These are phyloP conservation scores for Saccharomycopsis lassenensis DNA, from an alignment of 805 yeast genomes.

Conservation along the genomic window DNA sequence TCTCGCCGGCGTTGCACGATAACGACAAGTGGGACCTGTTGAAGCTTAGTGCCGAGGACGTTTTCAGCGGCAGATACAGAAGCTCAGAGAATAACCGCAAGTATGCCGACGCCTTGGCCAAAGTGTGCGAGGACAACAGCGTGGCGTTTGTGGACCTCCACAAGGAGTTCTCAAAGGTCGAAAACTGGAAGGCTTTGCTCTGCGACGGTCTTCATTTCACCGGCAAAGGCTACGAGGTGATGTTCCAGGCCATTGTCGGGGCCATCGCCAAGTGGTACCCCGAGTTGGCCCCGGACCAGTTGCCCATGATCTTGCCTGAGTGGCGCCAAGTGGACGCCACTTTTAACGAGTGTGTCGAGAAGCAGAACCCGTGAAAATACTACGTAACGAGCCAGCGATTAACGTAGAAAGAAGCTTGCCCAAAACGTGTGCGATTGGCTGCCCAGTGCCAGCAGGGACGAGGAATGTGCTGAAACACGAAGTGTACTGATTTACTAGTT, in stretches of 20 bases:
- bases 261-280: conserved; percentile 36
- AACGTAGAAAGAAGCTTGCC: too few species aligned
- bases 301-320: conserved; percentile 28
- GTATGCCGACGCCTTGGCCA: conserved; percentile 41
- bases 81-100: conserved; percentile 32
- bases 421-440: too few species aligned
- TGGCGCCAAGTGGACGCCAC: too few species aligned
- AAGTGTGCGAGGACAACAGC: conserved; percentile 33
- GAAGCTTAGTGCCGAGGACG: conserved; percentile 24
- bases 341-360: too few species aligned
- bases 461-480: too few species aligned
- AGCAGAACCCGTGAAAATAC: too few species aligned
- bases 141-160: conserved; percentile 53
- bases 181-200: conserved; percentile 33
- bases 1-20: conserved; percentile 56
- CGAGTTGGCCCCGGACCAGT: conserved; percentile 32
- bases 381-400: too few species aligned
- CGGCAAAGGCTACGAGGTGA: conserved; percentile 40
- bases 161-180: conserved; percentile 28
- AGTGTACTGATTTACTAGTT: too few species aligned
- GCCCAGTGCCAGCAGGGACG: too few species aligned
- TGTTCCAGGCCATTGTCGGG: conserved; percentile 33
- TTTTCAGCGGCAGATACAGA: conserved; percentile 33
- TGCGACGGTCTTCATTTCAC: conserved; percentile 53
- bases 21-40: conserved; percentile 31